Evolutionary conservation across 176 grass and related monocot genomes (phyloP).

Genomic region (Rhynchospora tenuis): DNA sequence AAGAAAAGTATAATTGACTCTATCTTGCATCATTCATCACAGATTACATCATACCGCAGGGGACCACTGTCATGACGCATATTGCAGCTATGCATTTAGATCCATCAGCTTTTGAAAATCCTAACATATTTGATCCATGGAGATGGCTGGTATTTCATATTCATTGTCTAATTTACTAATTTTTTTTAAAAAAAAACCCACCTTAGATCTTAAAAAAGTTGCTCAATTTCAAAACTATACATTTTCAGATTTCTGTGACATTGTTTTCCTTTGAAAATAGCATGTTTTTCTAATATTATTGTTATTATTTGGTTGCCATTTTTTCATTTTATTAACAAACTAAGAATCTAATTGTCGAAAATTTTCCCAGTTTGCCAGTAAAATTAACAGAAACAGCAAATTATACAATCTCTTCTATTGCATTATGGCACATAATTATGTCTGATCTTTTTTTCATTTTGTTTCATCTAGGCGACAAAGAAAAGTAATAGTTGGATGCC

Average conservation of each 20-base stretch:
- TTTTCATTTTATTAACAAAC: not conserved
- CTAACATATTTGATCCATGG: conserved; percentile 30
- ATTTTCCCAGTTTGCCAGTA: not conserved
- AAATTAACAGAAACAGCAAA: too few relatives aligned
- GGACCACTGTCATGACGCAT: conserved; percentile 8
- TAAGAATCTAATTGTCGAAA: not conserved
- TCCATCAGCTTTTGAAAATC: conserved; percentile 23
- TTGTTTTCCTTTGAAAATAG: not conserved
- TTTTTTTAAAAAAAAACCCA: not conserved
- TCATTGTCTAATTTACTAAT: not conserved
- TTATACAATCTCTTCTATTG: too few relatives aligned
- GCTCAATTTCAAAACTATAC: too few relatives aligned
- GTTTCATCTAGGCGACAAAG: not conserved
- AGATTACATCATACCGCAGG: conserved; percentile 28
- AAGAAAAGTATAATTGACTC: not conserved
- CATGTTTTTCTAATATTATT: not conserved
- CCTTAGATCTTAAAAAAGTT: not conserved
- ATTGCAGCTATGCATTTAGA: conserved; percentile 29
- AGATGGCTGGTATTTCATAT: conserved; percentile 26
- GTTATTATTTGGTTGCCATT: not conserved
- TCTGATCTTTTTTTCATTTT: not conserved
- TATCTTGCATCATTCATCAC: not conserved
- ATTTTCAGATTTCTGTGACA: not conserved
- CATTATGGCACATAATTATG: not conserved
- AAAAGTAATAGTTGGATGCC: conserved; percentile 18